phyloP scores from a whole-genome alignment of 192 early-diverging fungal species.

The Coemansia sp. region DNA sequence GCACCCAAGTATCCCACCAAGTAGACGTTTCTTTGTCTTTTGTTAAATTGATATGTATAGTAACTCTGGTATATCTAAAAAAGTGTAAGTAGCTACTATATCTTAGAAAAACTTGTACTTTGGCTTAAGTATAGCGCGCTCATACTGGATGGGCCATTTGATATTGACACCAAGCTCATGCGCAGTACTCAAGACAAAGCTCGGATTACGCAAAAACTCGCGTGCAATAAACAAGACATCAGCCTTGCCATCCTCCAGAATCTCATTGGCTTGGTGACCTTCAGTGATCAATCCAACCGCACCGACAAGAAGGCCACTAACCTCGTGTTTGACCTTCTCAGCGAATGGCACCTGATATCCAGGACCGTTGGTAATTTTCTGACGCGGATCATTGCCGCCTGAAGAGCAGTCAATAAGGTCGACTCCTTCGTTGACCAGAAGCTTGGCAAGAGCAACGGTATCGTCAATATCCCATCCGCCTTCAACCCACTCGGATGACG shows the following conservation, averaged over 20 bases:
- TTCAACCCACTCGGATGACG: constrained; percentile 22
- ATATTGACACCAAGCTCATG: constrained; percentile 61
- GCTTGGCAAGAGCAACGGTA: constrained; percentile 54
- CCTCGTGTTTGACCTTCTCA: constrained; percentile 53
- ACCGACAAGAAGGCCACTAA: constrained; percentile 49
- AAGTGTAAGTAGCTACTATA: too few relatives aligned
- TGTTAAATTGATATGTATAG: too few relatives aligned
- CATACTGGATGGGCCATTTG: constrained; percentile 59
- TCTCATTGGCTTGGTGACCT: constrained; percentile 60
- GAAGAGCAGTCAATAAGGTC: constrained; percentile 73
- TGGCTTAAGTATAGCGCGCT: constrained; percentile 20
- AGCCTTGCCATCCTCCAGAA: constrained; percentile 60
- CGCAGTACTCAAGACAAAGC: constrained; percentile 62
- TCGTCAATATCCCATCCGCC: constrained; percentile 65
- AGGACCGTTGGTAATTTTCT: constrained; percentile 31
- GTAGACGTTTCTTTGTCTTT: too few relatives aligned
- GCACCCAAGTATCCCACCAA: too few relatives aligned
- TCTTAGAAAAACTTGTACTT: constrained; percentile 13
- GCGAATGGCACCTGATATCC: constrained; percentile 63
- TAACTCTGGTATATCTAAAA: too few relatives aligned
- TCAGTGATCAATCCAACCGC: constrained; percentile 66
- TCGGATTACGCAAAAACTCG: constrained; percentile 62
- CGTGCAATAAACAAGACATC: constrained; percentile 71
- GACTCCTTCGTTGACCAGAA: constrained; percentile 61
- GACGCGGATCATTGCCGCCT: constrained; percentile 60